Base-by-base conservation (phyloP, 257 asterid genomes). In the Echites panduratus region DNA sequence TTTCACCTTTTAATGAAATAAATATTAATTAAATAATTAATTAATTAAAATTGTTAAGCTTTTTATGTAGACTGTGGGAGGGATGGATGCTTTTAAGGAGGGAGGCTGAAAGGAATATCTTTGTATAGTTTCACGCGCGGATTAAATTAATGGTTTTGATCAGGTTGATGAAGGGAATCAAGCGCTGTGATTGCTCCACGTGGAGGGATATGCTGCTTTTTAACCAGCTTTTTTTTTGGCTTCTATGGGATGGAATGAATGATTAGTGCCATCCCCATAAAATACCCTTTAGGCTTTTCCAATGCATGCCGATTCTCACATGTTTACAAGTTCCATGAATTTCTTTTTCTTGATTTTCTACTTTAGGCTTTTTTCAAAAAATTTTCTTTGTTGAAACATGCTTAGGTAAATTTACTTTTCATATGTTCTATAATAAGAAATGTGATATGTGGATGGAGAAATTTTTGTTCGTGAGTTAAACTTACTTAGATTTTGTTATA, bases 21-120 rank as follows among this genome's bases (percentile, higher is more conserved):
- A 68, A 52, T 50, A 67, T 43, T 67, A 45, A 62, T 77, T 1
- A 62, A 66, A 56, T 77, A 56, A 75, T 72, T 41, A 70, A 65
- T 76, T 70, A 66, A 70, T n/a, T 75, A 76, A 26, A 70, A 40
- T 75, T 79, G 62, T 65, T 73, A 75, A 76, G 85, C 89, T 85
- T 85, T 87, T 73, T 80, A 81, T 72, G 84, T 72, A 58, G 75
- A 68, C 27, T 48, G 70, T 13, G 56, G 49, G 76, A n/a, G n/a
- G n/a, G 38, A 32, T 32, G 38, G 75, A 84, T 85, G 88, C 93
- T 88, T 88, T 88, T 83, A 79, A 82, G 86, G 80, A 48, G n/a
- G n/a, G n/a, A n/a, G n/a, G 73, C 38, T 32, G 5, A 73, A 69
- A 69, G 49, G 80, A 79, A 75, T 80, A 80, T 57, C 70, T 59